Evolutionary conservation across 495 filamentous ascomycete species (phyloP), one percentile per base, ranked within the genome.

Genomic region (Lepraria neglecta): DNA sequence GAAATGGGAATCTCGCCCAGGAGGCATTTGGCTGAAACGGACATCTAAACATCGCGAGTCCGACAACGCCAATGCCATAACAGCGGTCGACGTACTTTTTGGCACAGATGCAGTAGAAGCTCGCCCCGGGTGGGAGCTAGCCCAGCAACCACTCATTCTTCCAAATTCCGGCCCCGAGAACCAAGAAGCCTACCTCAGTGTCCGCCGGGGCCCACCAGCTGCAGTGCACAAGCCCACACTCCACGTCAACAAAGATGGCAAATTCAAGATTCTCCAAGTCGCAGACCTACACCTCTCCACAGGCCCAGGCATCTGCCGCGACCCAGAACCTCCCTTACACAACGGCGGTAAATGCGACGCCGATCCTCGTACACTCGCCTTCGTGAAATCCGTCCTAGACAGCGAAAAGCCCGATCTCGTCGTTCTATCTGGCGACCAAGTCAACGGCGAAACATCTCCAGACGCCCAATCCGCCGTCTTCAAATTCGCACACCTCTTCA

Each of bases 241-340:
- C 15, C 80, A 84, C 56, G 87, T 98, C 59, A 80, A 82, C 54
- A 89, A 92, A 31, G 88, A 95, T 71, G 92, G 91, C n/a, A 88
- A 86, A 63, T 97, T 97, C 74, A 97, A 97, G 75, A 95, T 98
- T 61, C 85, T 98, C 82, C 94, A 98, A 71, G 71, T 94, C 55
- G 86, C 92, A 50, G 94, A 98, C 77, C 68, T 96, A 58, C 94
- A 98, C 73, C 71, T 98, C 62, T 90, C 88, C 62, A 98, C 94
- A 3, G 94, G 95, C 33, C 77, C 90, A 6, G 94, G 95, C 7
- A 65, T 70, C 17, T 98, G 94, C 68, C 82, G 95, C 59, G 92
- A 98, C 69, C 82, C 87, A 40, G 79, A 92, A 63, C 92, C 92
- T 0, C 77, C 79, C 38, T 82, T 82, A 42, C 80, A 78, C 62